A percentile compares a stretch with the other conserved stretches of the same genome.
phyloP scores from a whole-genome alignment of 1,139 yeast species.

The Lizanozyma gosingica region DNA sequence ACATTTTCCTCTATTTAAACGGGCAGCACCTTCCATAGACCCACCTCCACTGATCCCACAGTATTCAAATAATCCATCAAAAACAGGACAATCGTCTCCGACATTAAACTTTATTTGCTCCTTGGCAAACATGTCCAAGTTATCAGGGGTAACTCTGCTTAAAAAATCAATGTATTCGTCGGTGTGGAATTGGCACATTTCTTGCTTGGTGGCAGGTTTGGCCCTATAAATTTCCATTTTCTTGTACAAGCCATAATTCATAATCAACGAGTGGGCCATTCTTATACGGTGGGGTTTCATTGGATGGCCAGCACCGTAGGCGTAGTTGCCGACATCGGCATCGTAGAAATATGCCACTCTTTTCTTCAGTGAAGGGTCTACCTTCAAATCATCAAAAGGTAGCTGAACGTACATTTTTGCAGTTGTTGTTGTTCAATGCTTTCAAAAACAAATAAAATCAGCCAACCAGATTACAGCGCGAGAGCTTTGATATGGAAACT shows the following conservation, averaged over 20 bases:
- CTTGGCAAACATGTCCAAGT: conserved; percentile 80
- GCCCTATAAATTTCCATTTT: conserved; percentile 97
- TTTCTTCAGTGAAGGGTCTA: conserved; percentile 31
- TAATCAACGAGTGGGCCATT: conserved; percentile 94
- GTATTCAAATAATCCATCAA: conserved; percentile 92
- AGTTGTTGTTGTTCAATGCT: too few relatives aligned
- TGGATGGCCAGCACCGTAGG: conserved; percentile 97
- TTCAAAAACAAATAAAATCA: too few relatives aligned
- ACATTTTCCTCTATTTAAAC: conserved; percentile 85
- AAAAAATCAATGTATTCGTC: conserved; percentile 94
- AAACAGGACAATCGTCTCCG: conserved; percentile 96
- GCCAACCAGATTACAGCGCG: too few relatives aligned
- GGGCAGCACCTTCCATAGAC: conserved; percentile 94
- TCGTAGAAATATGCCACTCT: conserved; percentile 42
- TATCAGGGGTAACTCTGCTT: conserved; percentile 90
- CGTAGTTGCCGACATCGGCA: conserved; percentile 93
- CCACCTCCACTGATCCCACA: conserved; percentile 96
- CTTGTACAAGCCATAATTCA: conserved; percentile 95
- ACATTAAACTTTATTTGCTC: conserved; percentile 94
- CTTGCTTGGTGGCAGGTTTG: conserved; percentile 96
- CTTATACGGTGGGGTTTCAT: conserved; percentile 98
- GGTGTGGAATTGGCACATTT: conserved; percentile 97
- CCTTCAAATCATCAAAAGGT: conserved; percentile 39
- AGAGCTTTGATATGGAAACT: too few relatives aligned
- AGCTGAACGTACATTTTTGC: conserved; percentile 33